A percentile compares a stretch with the other conserved stretches of the same genome.
Evolutionary conservation across 192 early-diverging fungal genomes (phyloP).

Genomic region (Chytriomyces sp.): DNA sequence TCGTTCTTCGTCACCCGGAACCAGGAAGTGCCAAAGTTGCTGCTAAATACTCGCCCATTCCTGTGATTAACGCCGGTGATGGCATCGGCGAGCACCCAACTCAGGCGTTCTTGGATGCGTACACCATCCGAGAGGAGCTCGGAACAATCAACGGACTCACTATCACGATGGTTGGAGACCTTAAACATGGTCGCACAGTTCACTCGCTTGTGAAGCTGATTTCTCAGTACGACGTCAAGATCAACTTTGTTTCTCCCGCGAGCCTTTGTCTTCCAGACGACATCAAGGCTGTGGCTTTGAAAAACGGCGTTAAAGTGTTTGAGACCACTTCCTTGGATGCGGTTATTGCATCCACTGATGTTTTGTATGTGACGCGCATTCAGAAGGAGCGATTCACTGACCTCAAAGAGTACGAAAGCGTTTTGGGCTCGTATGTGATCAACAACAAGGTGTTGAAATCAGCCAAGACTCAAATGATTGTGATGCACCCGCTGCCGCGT

Average conservation of each 20-base stretch:
- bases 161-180: constrained; percentile 93
- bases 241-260: constrained; percentile 89
- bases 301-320: constrained; percentile 59
- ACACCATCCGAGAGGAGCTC: constrained; percentile 90
- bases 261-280: constrained; percentile 87
- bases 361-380: constrained; percentile 95
- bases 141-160: constrained; percentile 96
- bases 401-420: constrained; percentile 78
- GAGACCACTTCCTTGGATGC: constrained; percentile 75
- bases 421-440: constrained; percentile 80
- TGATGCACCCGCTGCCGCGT: constrained; percentile 98
- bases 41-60: constrained; percentile 86
- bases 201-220: constrained; percentile 92
- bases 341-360: constrained; percentile 87
- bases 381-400: constrained; percentile 92
- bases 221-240: constrained; percentile 87
- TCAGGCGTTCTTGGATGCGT: constrained; percentile 95
- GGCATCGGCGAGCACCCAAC: constrained; percentile 98
- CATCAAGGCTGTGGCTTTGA: constrained; percentile 56
- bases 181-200: constrained; percentile 97
- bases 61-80: constrained; percentile 96
- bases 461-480: constrained; percentile 95
- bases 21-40: constrained; percentile 82
- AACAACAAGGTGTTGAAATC: constrained; percentile 83
- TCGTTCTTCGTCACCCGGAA: constrained; percentile 92